Conservation (phyloP, 345 rosid species). For the Salix koriyanagi region DNA sequence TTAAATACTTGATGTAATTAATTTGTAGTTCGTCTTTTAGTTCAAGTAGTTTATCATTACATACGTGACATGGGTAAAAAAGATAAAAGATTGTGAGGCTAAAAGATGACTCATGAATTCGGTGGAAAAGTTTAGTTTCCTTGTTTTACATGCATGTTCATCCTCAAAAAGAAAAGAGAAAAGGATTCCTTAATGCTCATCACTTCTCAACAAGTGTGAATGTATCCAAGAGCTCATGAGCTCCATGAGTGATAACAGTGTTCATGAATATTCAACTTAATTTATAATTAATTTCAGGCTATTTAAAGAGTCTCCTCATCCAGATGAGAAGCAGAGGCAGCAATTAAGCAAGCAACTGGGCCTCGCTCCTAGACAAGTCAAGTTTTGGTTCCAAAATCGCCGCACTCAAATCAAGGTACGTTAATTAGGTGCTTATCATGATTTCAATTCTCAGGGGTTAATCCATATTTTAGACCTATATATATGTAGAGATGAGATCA, state of each 20-base stretch:
- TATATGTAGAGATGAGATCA: neutral
- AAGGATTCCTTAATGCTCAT: neutral
- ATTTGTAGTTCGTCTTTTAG: no score
- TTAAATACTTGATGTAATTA: no score
- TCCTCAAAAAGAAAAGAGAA: neutral
- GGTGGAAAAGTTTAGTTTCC: conserved; percentile 8
- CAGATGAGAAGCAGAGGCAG: conserved; percentile 97
- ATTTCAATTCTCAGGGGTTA: no score
- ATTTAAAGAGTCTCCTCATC: conserved; percentile 96
- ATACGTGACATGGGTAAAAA: neutral
- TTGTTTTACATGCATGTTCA: conserved; percentile 4
- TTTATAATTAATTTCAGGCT: conserved; percentile 38
- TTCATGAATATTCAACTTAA: neutral
- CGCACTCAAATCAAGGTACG: conserved; percentile 90
- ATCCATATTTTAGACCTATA: neutral
- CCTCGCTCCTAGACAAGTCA: conserved; percentile 93
- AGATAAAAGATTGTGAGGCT: conserved; percentile 12
- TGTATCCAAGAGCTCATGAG: neutral
- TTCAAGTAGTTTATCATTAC: no score
- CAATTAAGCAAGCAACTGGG: conserved; percentile 90
- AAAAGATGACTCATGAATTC: conserved; percentile 23
- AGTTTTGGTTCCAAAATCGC: conserved; percentile 99
- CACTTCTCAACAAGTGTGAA: neutral
- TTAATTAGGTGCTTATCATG: neutral
- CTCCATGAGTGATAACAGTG: no score